A percentile compares a stretch with the other conserved stretches of the same genome.
Evolutionary conservation across 129 eudicot species (phyloP).

Genomic region (Solidago caesia): DNA sequence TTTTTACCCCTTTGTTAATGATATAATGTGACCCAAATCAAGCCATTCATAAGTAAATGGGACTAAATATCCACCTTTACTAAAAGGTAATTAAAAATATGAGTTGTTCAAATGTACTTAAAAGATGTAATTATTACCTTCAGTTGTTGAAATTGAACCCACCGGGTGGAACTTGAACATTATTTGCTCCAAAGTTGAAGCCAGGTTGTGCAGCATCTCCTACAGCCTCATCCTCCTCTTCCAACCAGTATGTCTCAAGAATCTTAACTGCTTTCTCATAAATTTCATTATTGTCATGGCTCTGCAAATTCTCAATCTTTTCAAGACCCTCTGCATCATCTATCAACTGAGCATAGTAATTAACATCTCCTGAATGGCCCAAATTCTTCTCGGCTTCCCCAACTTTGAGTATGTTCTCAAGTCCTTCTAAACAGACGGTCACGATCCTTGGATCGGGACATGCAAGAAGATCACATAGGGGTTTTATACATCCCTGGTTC

Average conservation of each 20-base stretch:
- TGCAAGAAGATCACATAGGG: conserved; percentile 63
- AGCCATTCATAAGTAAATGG: neutral
- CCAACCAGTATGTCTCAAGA: conserved; percentile 69
- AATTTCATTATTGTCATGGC: conserved; percentile 71
- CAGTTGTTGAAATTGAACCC: conserved; percentile 14
- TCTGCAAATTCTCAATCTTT: conserved; percentile 69
- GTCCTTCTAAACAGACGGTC: conserved; percentile 76
- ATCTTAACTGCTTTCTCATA: conserved; percentile 79
- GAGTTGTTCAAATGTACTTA: neutral
- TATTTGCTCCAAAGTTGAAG: conserved; percentile 11
- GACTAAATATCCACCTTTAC: no score
- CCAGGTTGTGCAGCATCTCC: conserved; percentile 9
- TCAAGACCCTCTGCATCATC: conserved; percentile 72
- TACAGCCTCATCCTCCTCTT: conserved; percentile 57
- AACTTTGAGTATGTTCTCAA: conserved; percentile 68
- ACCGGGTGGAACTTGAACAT: conserved; percentile 18
- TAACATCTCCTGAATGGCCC: conserved; percentile 50
- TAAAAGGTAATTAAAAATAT: neutral
- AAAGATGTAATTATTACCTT: neutral
- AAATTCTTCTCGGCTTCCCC: conserved; percentile 67
- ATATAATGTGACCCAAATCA: neutral
- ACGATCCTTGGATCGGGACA: conserved; percentile 75
- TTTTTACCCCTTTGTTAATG: no score
- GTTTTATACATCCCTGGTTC: conserved; percentile 70
- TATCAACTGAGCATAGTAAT: conserved; percentile 58